Percentiles rank a stretch among this genome's conserved stretches.
These are phyloP conservation scores for Uronychia binucleata DNA, from an alignment of 73 alveolate genomes.

Conservation along the genomic window DNA sequence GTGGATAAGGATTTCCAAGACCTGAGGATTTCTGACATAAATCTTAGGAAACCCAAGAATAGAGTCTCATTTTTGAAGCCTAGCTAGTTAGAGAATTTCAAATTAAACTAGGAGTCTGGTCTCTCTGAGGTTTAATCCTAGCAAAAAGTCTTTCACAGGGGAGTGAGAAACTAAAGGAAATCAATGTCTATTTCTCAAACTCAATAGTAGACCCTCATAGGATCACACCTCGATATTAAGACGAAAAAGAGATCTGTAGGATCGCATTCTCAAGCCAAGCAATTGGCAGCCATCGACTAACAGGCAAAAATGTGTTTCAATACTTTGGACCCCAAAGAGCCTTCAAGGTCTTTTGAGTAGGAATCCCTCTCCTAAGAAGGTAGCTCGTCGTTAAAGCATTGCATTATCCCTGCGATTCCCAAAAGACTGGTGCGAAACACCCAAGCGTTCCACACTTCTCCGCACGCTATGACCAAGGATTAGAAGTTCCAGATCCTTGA, in stretches of 20 bases:
- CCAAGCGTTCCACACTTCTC: not conserved
- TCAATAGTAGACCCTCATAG: not conserved
- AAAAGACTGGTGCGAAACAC: not conserved
- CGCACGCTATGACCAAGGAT: not conserved
- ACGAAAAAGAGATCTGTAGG: not conserved
- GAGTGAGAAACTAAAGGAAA: not conserved
- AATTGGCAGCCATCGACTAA: too few species aligned
- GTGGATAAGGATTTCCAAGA: not conserved
- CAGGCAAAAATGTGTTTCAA: not conserved
- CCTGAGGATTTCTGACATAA: not conserved
- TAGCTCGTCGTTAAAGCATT: not conserved
- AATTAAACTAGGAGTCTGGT: not conserved
- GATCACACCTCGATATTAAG: not conserved
- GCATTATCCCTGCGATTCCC: not conserved
- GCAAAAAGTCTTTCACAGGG: not conserved
- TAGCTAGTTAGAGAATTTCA: not conserved
- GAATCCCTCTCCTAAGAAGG: not conserved
- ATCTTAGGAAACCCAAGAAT: not conserved
- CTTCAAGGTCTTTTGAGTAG: too few species aligned
- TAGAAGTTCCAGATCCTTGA: not conserved
- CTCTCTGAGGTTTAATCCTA: not conserved
- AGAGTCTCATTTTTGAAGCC: not conserved
- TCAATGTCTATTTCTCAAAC: not conserved
- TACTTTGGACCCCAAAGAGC: not conserved
- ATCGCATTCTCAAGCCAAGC: too few species aligned